These are phyloP conservation scores for Plantago elongata DNA, from an alignment of 257 asterid genomes.

Conservation along the genomic window DNA sequence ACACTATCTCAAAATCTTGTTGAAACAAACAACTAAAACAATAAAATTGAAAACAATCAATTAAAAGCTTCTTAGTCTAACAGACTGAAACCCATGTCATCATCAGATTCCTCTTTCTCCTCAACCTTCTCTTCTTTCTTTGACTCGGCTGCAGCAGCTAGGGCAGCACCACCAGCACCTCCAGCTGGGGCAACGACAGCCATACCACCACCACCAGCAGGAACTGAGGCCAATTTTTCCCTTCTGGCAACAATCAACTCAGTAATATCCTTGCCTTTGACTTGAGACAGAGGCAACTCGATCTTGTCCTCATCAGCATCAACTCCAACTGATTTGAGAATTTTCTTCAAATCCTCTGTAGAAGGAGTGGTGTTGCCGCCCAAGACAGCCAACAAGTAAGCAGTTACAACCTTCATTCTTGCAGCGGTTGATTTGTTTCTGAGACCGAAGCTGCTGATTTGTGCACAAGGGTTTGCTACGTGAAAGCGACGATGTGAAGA, in stretches of 20 bases:
- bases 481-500: no score
- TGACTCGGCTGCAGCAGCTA: slow-evolving; percentile 41
- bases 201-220: slow-evolving; percentile 53
- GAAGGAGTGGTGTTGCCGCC: slow-evolving; percentile 48
- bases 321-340: slow-evolving; percentile 52
- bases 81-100: slow-evolving; percentile 55
- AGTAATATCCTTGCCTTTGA: slow-evolving; percentile 46
- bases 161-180: slow-evolving; percentile 35
- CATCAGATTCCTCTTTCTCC: slow-evolving; percentile 62
- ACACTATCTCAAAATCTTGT: background rate
- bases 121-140: slow-evolving; percentile 58
- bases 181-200: slow-evolving; percentile 30
- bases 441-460: no score
- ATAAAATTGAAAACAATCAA: slow-evolving; percentile 13
- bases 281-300: slow-evolving; percentile 42
- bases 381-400: slow-evolving; percentile 51
- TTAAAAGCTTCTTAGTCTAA: slow-evolving; percentile 39
- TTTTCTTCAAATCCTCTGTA: slow-evolving; percentile 36
- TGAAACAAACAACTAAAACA: slow-evolving; percentile 24
- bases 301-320: slow-evolving; percentile 41
- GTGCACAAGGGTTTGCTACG: no score
- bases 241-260: slow-evolving; percentile 54
- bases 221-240: slow-evolving; percentile 56
- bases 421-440: no score
- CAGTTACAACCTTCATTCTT: slow-evolving; percentile 51